Evolutionary conservation across 345 rosid genomes (phyloP).

Genomic region (Rhodomyrtus tomentosa): DNA sequence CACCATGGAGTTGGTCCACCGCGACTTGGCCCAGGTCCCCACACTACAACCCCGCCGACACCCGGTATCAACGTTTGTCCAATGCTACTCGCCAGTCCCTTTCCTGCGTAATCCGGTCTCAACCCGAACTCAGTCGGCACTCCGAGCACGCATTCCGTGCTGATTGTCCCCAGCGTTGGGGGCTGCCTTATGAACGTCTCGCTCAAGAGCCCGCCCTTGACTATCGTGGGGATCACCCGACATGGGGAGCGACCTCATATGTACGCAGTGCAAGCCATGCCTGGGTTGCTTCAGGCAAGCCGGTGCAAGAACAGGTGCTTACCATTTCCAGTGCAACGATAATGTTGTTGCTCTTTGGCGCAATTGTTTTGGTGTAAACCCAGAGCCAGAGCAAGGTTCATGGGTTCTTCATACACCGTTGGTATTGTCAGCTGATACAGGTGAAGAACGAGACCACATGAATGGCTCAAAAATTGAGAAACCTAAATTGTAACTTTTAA

Average conservation of each 20-base stretch:
- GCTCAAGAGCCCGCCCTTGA: conserved; percentile 8
- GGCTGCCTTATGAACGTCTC: conserved; percentile 10
- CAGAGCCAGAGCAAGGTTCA: too few relatives aligned
- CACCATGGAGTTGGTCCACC: conserved; percentile 9
- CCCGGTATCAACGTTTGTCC: neutral
- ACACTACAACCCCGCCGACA: neutral
- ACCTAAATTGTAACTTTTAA: too few relatives aligned
- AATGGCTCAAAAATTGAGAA: too few relatives aligned
- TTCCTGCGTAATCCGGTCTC: neutral
- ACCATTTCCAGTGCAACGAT: too few relatives aligned
- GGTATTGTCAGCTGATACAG: too few relatives aligned
- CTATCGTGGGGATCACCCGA: conserved; percentile 3
- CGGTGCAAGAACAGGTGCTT: too few relatives aligned
- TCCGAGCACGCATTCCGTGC: neutral
- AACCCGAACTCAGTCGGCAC: neutral
- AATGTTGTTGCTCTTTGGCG: too few relatives aligned
- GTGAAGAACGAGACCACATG: too few relatives aligned
- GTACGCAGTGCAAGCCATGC: conserved; percentile 25
- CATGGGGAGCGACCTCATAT: conserved; percentile 16
- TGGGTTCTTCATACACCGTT: too few relatives aligned
- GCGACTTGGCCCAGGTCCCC: conserved; percentile 20
- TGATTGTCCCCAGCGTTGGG: neutral
- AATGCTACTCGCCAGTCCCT: neutral
- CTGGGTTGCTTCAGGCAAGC: conserved; percentile 16
- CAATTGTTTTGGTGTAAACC: too few relatives aligned